A percentile compares a stretch with the other conserved stretches of the same genome.
phyloP scores from a whole-genome alignment of 768 basidiomycete genomes.

The Chiua virens region DNA sequence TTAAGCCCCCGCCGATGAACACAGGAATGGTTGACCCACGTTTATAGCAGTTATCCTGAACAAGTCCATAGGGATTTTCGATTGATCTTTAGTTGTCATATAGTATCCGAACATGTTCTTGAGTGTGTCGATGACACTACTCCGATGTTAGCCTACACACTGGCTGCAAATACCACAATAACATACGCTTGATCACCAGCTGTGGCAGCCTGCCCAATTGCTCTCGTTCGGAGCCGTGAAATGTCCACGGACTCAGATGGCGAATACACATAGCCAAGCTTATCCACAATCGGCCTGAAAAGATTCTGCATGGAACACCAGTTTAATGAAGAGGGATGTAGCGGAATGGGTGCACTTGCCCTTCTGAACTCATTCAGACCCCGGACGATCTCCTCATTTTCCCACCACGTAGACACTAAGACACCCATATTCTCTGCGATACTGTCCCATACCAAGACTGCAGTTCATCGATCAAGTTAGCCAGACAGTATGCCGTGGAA shows the following conservation, averaged over 20 bases:
- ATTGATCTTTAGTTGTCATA: constrained; percentile 70
- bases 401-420: constrained; percentile 80
- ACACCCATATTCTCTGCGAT: constrained; percentile 55
- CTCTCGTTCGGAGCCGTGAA: constrained; percentile 71
- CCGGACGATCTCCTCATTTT: constrained; percentile 54
- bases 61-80: constrained; percentile 79
- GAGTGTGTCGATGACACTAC: constrained; percentile 75
- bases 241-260: constrained; percentile 65
- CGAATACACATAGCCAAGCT: constrained; percentile 75
- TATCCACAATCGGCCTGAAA: constrained; percentile 74
- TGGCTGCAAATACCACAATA: background rate
- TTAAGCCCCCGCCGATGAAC: background rate
- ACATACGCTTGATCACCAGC: constrained; percentile 44
- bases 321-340: background rate
- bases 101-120: constrained; percentile 68
- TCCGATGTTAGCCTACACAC: background rate
- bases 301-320: constrained; percentile 42
- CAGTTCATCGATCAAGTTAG: constrained; percentile 4
- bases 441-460: constrained; percentile 82
- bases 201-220: constrained; percentile 56
- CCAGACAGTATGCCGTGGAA: background rate
- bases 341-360: constrained; percentile 39
- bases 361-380: constrained; percentile 60
- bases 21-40: constrained; percentile 37
- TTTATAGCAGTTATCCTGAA: constrained; percentile 52